phyloP scores from a whole-genome alignment of 2,329 filamentous ascomycete genomes.

The Aspergillus caelatus region DNA sequence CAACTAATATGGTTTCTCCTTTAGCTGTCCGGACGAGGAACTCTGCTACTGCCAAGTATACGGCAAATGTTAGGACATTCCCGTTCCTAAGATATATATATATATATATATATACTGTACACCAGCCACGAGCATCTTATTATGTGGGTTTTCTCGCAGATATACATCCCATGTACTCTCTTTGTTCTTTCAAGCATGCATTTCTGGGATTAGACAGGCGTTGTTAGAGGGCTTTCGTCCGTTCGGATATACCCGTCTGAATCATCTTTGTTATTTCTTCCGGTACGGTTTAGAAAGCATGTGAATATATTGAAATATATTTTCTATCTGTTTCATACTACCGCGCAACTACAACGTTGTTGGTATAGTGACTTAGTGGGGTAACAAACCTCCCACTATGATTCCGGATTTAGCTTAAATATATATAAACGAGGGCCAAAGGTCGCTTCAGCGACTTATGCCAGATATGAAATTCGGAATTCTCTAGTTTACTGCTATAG shows the following conservation, averaged over 20 bases:
- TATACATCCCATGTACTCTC: not conserved
- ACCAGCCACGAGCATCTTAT: not conserved
- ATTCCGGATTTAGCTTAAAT: no score
- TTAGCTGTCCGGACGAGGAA: slow-evolving; percentile 38
- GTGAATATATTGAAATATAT: not conserved
- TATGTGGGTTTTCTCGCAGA: not conserved
- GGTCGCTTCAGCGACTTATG: not conserved
- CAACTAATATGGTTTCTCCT: slow-evolving; percentile 15
- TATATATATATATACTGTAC: not conserved
- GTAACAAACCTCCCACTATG: no score
- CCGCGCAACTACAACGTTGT: no score
- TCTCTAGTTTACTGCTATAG: no score
- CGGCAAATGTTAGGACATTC: slow-evolving; percentile 31
- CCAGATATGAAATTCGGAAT: no score
- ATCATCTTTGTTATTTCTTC: not conserved
- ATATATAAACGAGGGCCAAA: not conserved
- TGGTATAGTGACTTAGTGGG: no score
- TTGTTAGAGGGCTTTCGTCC: not conserved
- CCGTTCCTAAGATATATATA: not conserved
- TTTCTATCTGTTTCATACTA: not conserved
- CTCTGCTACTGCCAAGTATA: slow-evolving; percentile 43
- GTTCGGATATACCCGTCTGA: not conserved
- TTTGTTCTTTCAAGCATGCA: not conserved
- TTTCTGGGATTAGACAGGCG: not conserved
- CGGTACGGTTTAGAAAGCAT: not conserved